Base-by-base conservation (phyloP, 805 yeast genomes). In the Candida boleticola region DNA sequence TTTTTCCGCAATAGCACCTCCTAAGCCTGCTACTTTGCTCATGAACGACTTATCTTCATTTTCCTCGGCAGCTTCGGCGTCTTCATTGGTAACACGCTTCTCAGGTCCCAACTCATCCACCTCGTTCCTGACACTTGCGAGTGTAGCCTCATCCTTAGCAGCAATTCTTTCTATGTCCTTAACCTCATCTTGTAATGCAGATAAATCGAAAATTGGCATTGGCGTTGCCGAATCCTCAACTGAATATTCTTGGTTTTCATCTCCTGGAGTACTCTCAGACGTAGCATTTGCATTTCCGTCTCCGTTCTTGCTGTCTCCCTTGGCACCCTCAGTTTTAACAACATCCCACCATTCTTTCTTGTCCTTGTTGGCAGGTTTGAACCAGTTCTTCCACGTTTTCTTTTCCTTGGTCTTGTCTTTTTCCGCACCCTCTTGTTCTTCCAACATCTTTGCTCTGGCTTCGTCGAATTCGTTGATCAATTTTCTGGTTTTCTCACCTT, bases 401-500 rank as follows among this genome's bases (percentile, higher is more conserved):
- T 67, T 64, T 11, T 31, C 35, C 40, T 63, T 63, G 26, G 45
- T 39, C 18, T 44, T 41, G 37, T 18, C 60, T 19, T 43, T 36
- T n/a, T 50, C 45, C 22, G 48, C 51, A 34, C 61, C 58, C 11
- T 63, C 63, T 40, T 66, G 58, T 30, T 74, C 80, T 41, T 61
- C 50, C 39, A 73, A 74, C 72, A 81, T 69, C 48, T 77, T 77
- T 41, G 79, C 80, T 42, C 87, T 76, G 0, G 95, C 95, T 49
- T 85, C 88, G 50, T 89, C 97, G 53, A 92, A 85, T 58, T 93
- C 99, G 43, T 73, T 71, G 10, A 93, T 75, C 53, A 93, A 70
- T 55, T 87, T 81, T 45, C 97, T 73, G 55, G 89, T 95, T 50
- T 92, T 79, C 50, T 89, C 89, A 19, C 80, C 76, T 53, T 83